Evolutionary conservation across 495 filamentous ascomycete genomes (phyloP), one percentile per base, ranked within the genome.

Genomic region (Aspergillus baeticus): DNA sequence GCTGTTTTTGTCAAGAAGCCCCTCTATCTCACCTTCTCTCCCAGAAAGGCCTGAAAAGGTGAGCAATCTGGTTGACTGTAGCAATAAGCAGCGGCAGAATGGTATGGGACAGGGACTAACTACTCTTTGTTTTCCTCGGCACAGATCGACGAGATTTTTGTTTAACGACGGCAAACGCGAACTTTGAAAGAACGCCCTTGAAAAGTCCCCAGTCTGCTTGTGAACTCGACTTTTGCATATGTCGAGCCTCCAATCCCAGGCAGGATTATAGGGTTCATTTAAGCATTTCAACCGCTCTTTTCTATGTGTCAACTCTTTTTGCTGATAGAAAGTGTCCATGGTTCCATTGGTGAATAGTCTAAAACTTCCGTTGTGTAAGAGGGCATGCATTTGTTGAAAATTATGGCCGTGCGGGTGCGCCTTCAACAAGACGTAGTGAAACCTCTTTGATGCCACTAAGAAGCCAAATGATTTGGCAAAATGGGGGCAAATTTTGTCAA

Each of bases 131-230:
- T n/a, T n/a, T n/a, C n/a, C n/a, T n/a, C n/a, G n/a, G n/a, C n/a
- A n/a, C n/a, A n/a, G n/a, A n/a, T n/a, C n/a, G n/a, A n/a, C n/a
- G n/a, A n/a, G n/a, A n/a, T n/a, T n/a, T n/a, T n/a, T n/a, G 22
- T 43, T 43, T 43, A 43, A 43, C 41, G 22, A 43, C 15, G 41
- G 41, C 41, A 18, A 43, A 22, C 41, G n/a, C 41, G 8, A 10
- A 43, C 18, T 43, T 43, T 43, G 41, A 43, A 43, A 20, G 41
- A 43, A 29, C 4, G 26, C 26, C 41, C 10, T 43, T 18, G 41
- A 22, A 43, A 43, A 43, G 26, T 43, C 41, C 41, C 41, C n/a
- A 22, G 41, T 43, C 41, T 43, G 41, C 41, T 43, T 43, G 41
- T 43, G 26, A 29, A 29, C 26, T 29, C 26, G 26, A 29, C 26